Conservation (phyloP, 371 early-diverging fungal species). For the Mycotypha africana region DNA sequence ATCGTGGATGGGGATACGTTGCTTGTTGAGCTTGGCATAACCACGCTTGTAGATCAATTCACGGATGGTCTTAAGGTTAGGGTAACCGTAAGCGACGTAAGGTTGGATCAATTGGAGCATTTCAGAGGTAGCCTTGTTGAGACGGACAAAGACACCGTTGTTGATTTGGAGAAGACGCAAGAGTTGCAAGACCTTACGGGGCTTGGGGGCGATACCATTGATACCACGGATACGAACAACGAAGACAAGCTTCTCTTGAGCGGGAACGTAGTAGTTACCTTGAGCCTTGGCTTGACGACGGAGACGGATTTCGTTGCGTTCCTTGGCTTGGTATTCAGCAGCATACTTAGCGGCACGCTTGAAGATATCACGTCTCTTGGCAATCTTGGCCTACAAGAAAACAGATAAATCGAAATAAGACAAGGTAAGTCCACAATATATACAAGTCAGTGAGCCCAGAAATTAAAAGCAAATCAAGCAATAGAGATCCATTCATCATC, state of each 20-base stretch:
- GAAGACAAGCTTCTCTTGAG: slow-evolving; percentile 97
- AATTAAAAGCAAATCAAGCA: too few relatives aligned
- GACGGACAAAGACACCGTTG: slow-evolving; percentile 97
- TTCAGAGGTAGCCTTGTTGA: slow-evolving; percentile 98
- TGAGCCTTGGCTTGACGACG: slow-evolving; percentile 88
- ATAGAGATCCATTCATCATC: not conserved
- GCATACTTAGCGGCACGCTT: slow-evolving; percentile 96
- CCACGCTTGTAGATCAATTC: slow-evolving; percentile 99
- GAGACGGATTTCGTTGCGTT: slow-evolving; percentile 85
- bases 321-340: slow-evolving; percentile 89
- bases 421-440: not conserved
- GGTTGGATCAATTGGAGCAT: slow-evolving; percentile 98
- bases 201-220: slow-evolving; percentile 99
- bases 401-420: not conserved
- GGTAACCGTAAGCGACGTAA: slow-evolving; percentile 96
- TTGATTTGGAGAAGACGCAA: slow-evolving; percentile 99
- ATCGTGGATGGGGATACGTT: slow-evolving; percentile 95
- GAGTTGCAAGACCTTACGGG: slow-evolving; percentile 98
- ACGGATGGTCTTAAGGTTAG: slow-evolving; percentile 98
- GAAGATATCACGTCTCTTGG: slow-evolving; percentile 92
- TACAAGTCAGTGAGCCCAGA: too few relatives aligned
- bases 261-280: slow-evolving; percentile 94
- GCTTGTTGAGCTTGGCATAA: slow-evolving; percentile 95
- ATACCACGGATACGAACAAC: slow-evolving; percentile 96
- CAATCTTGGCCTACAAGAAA: slow-evolving; percentile 59